Conservation (phyloP, 306 rosid species). For the Vigna nakashimae region DNA sequence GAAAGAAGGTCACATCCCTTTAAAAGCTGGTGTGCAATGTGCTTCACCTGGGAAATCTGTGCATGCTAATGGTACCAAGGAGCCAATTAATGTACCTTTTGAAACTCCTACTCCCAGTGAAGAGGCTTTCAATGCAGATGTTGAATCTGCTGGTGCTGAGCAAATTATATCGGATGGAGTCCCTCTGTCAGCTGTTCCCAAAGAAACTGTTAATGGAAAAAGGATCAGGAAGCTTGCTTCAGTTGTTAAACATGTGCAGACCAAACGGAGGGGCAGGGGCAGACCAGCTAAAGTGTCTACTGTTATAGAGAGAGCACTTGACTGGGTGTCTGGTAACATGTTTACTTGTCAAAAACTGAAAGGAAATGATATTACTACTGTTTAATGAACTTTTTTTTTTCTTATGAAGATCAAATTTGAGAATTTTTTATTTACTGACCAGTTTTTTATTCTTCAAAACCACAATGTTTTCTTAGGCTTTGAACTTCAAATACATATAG, state of each 20-base stretch:
- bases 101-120: slow-evolving; percentile 43
- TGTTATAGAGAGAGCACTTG: slow-evolving; percentile 1
- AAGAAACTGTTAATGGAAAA: not conserved
- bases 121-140: slow-evolving; percentile 7
- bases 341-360: slow-evolving; percentile 21
- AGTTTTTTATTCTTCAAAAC: not conserved
- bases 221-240: slow-evolving; percentile 33
- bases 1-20: slow-evolving; percentile 47
- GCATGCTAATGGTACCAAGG: slow-evolving; percentile 10
- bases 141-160: slow-evolving; percentile 35
- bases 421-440: not conserved
- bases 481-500: not conserved
- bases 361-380: not conserved
- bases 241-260: slow-evolving; percentile 19
- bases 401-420: not conserved
- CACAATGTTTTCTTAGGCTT: not conserved
- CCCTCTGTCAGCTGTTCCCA: not conserved
- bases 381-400: not conserved
- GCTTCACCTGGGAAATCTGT: slow-evolving; percentile 43
- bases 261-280: slow-evolving; percentile 48
- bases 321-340: slow-evolving; percentile 47
- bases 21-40: slow-evolving; percentile 45
- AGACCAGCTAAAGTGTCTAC: slow-evolving; percentile 36
- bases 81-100: slow-evolving; percentile 36
- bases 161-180: not conserved